Evolutionary conservation across 1,284 basidiomycete genomes (phyloP).

Genomic region (Volvariella surrecta): DNA sequence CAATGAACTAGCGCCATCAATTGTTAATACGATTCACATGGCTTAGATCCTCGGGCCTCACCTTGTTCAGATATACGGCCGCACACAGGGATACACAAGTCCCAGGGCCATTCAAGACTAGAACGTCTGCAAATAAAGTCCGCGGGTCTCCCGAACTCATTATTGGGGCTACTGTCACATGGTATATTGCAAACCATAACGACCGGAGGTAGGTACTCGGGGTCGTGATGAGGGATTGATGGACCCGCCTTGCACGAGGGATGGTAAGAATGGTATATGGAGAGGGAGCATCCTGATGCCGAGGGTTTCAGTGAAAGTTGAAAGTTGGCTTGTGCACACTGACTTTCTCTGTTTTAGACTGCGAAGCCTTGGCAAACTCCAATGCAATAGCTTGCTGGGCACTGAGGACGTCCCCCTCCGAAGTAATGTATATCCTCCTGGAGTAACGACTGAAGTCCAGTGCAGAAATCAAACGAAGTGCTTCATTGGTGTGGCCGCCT

Average conservation of each 20-base stretch:
- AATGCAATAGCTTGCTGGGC: constrained; percentile 60
- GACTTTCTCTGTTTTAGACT: constrained; percentile 8
- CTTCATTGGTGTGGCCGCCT: constrained; percentile 96
- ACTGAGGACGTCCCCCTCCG: constrained; percentile 78
- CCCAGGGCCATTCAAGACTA: constrained; percentile 93
- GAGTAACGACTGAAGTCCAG: constrained; percentile 74
- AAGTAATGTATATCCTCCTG: constrained; percentile 77
- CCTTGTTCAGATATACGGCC: constrained; percentile 69
- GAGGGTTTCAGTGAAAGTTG: constrained; percentile 5
- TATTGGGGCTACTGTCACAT: constrained; percentile 45
- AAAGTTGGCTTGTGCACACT: constrained; percentile 1
- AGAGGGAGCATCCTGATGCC: constrained; percentile 1
- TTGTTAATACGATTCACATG: constrained; percentile 1
- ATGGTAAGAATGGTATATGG: constrained; percentile 54
- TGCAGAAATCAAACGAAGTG: constrained; percentile 66
- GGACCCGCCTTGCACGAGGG: constrained; percentile 81
- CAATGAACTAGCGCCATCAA: constrained; percentile 54
- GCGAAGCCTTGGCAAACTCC: constrained; percentile 34
- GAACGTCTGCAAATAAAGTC: constrained; percentile 58
- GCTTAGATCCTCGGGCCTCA: constrained; percentile 3
- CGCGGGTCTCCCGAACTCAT: constrained; percentile 17
- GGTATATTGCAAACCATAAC: constrained; percentile 46
- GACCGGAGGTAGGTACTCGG: constrained; percentile 57
- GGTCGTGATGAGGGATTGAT: constrained; percentile 68
- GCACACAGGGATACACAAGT: constrained; percentile 82